Evolutionary conservation across 2,329 filamentous ascomycete species (phyloP).

Genomic region (Colletotrichum tropicale): DNA sequence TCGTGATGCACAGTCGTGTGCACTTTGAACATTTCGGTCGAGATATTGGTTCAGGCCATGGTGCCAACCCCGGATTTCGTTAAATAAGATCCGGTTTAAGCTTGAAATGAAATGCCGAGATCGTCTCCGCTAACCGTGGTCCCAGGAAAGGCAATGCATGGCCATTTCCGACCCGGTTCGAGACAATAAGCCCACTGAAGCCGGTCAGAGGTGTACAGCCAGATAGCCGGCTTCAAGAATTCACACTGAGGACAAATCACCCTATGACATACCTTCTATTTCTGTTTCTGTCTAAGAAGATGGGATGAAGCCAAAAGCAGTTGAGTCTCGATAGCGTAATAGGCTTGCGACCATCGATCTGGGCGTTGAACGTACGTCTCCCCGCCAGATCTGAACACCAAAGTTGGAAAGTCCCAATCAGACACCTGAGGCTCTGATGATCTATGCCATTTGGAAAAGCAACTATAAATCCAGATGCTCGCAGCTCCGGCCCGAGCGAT

Average conservation of each 20-base stretch:
- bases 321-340: rapidly evolving
- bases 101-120: neutral
- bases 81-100: neutral
- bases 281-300: no score
- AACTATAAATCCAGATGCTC: neutral
- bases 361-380: neutral
- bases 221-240: neutral
- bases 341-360: rapidly evolving
- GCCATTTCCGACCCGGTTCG: neutral
- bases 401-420: rapidly evolving
- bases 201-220: neutral
- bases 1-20: rapidly evolving
- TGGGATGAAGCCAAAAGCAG: neutral
- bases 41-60: rapidly evolving
- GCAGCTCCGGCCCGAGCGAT: rapidly evolving
- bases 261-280: neutral
- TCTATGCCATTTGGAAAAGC: no score
- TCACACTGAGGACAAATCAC: neutral
- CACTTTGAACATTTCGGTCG: neutral
- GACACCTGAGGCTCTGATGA: rapidly evolving
- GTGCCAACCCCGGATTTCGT: neutral
- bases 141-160: rapidly evolving
- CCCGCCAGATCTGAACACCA: neutral
- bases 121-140: rapidly evolving
- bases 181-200: rapidly evolving